These are phyloP conservation scores for Phoenix roebelenii DNA, from an alignment of 176 grass and related monocot genomes.

Conservation along the genomic window DNA sequence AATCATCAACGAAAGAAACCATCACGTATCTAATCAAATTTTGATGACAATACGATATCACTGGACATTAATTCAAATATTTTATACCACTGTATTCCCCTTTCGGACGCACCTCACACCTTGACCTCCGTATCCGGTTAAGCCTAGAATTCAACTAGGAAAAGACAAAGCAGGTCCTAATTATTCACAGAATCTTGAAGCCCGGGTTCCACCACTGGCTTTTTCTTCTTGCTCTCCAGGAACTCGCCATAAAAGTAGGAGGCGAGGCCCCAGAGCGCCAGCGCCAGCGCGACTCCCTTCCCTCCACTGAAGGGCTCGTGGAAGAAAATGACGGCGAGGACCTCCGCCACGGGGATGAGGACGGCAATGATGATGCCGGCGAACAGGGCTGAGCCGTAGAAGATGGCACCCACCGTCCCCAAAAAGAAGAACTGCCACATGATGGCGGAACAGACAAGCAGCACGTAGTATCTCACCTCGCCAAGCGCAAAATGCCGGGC, in stretches of 20 bases:
- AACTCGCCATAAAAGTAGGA: conserved; percentile 85
- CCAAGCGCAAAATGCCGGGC: conserved; percentile 55
- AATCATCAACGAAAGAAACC: no score
- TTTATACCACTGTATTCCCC: no score
- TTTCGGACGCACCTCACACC: no score
- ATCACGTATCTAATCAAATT: no score
- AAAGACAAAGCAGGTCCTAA: no score
- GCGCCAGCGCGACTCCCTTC: conserved; percentile 61
- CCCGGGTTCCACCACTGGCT: not conserved
- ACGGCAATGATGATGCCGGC: conserved; percentile 59
- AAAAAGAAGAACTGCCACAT: conserved; percentile 70
- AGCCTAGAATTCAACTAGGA: no score
- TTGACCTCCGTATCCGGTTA: no score
- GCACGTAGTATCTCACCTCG: conserved; percentile 46
- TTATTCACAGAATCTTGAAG: no score
- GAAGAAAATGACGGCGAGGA: conserved; percentile 61
- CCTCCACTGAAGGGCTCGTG: conserved; percentile 52
- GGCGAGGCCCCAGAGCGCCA: conserved; percentile 70
- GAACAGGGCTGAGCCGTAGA: conserved; percentile 62
- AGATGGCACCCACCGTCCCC: conserved; percentile 64
- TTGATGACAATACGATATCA: no score
- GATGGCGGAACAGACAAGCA: conserved; percentile 26
- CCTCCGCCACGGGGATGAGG: conserved; percentile 59
- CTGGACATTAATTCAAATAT: no score
- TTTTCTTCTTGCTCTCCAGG: conserved; percentile 11